phyloP scores from a whole-genome alignment of 306 rosid species.

The Hippophae tibetana region DNA sequence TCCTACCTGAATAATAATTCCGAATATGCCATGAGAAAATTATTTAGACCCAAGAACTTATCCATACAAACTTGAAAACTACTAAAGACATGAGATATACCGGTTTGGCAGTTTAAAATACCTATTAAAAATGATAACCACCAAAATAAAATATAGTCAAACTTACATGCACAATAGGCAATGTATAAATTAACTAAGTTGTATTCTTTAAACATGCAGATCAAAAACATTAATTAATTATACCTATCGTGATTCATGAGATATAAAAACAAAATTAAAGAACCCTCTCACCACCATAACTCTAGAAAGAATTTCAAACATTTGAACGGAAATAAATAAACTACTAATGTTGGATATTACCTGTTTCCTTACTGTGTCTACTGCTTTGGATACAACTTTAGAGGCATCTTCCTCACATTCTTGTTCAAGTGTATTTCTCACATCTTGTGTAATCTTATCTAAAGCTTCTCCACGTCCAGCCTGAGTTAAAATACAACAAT shows the following conservation, averaged over 20 bases:
- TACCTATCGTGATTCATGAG: too few relatives aligned
- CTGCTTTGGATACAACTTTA: constrained; percentile 66
- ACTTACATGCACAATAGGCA: too few relatives aligned
- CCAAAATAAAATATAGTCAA: too few relatives aligned
- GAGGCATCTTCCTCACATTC: constrained; percentile 89
- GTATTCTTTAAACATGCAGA: too few relatives aligned
- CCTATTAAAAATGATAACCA: neutral
- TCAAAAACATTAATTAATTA: neutral
- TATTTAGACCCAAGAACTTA: neutral
- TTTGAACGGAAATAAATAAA: neutral
- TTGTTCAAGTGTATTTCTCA: constrained; percentile 62
- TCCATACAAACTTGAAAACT: neutral
- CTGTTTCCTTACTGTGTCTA: constrained; percentile 89
- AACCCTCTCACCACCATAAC: neutral
- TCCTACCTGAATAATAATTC: neutral
- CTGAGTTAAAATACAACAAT: constrained; percentile 33
- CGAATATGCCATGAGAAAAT: neutral
- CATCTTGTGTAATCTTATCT: constrained; percentile 73
- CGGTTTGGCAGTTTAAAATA: neutral
- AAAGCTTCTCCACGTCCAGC: constrained; percentile 96
- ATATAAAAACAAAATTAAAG: neutral
- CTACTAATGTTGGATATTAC: constrained; percentile 26
- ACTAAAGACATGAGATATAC: neutral
- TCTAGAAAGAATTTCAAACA: neutral
- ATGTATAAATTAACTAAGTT: too few relatives aligned